These are phyloP conservation scores for Serendipita sp. DNA, from an alignment of 1,284 basidiomycete species.

Conservation along the genomic window DNA sequence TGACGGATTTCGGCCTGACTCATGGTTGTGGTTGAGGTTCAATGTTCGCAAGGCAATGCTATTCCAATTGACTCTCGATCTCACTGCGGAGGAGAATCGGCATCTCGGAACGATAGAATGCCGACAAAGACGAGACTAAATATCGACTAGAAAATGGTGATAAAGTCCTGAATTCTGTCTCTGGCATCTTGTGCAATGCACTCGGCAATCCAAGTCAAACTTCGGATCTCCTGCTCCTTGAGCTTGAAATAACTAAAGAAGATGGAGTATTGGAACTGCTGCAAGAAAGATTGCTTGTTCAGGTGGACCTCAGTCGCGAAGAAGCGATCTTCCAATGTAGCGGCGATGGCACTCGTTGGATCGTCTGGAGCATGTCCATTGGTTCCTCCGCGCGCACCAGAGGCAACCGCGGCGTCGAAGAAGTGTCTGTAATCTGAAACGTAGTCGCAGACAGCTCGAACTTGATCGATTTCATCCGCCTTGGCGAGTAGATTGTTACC, in stretches of 20 bases:
- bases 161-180: conserved; percentile 86
- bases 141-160: conserved; percentile 56
- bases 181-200: conserved; percentile 90
- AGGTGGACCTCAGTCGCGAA: conserved; percentile 88
- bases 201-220: conserved; percentile 94
- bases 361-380: conserved; percentile 18
- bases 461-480: conserved; percentile 92
- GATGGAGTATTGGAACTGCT: conserved; percentile 87
- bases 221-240: conserved; percentile 98
- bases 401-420: conserved; percentile 49
- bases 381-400: conserved; percentile 7
- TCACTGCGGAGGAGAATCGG: no score
- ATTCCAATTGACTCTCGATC: no score
- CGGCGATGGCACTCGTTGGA: conserved; percentile 32
- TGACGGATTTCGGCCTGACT: neutral
- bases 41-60: neutral
- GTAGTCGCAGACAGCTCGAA: conserved; percentile 75
- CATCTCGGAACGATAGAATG: neutral
- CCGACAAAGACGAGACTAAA: neutral
- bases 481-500: conserved; percentile 90
- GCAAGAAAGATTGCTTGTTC: conserved; percentile 87
- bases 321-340: conserved; percentile 85
- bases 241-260: conserved; percentile 93
- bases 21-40: neutral
- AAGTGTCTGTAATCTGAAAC: conserved; percentile 84